These are phyloP conservation scores for Magnaporthiopsis incrustans DNA, from an alignment of 2,329 filamentous ascomycete species.

Conservation along the genomic window DNA sequence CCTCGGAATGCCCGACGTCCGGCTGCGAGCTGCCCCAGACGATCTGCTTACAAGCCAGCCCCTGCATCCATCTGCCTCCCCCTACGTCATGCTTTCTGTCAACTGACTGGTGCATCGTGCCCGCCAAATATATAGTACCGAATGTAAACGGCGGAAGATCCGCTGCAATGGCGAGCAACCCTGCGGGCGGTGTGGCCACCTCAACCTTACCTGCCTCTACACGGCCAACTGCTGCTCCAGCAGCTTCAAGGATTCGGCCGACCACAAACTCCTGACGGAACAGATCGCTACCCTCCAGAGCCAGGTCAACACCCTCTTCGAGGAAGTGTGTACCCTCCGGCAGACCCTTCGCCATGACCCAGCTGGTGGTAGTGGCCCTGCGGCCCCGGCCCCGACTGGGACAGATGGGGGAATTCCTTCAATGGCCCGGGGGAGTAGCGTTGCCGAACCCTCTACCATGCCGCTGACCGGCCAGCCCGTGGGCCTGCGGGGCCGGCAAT, in stretches of 20 bases:
- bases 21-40: neutral
- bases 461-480: constrained; percentile 35
- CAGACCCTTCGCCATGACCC: constrained; percentile 37
- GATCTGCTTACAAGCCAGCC: neutral
- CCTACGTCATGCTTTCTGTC: neutral
- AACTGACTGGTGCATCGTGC: neutral
- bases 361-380: too few species aligned
- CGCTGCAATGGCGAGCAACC: constrained; percentile 66
- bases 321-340: constrained; percentile 62
- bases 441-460: constrained; percentile 26
- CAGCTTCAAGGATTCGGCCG: constrained; percentile 86
- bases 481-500: constrained; percentile 23
- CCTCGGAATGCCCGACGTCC: neutral
- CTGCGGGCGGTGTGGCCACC: constrained; percentile 60
- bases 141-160: constrained; percentile 68
- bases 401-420: neutral
- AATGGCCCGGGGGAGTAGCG: neutral
- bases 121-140: constrained; percentile 48
- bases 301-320: constrained; percentile 72
- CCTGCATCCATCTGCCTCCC: too few species aligned
- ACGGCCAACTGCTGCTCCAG: constrained; percentile 60
- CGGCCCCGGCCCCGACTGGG: too few species aligned
- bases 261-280: constrained; percentile 73
- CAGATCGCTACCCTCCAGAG: constrained; percentile 72
- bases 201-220: constrained; percentile 59